Conservation (phyloP, 768 basidiomycete species). For the Suillus bovinus region DNA sequence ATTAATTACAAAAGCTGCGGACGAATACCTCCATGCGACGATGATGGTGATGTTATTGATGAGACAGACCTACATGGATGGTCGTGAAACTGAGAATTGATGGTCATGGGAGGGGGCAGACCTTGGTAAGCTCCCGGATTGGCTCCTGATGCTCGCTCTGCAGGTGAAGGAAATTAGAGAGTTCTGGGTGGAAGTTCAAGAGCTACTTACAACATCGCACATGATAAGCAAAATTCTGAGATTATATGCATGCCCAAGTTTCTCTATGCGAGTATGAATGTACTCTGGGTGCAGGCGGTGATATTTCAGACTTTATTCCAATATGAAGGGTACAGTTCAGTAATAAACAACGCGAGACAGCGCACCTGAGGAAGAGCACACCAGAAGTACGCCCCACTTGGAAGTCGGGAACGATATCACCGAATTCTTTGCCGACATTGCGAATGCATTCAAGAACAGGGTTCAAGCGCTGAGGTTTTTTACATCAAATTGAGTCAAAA, state of each 20-base stretch:
- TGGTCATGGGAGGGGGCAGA: constrained; percentile 23
- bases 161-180: constrained; percentile 1
- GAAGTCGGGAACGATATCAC: constrained; percentile 91
- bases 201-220: constrained; percentile 82
- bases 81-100: constrained; percentile 9
- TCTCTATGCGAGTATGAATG: constrained; percentile 87
- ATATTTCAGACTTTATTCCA: constrained; percentile 70
- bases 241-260: constrained; percentile 77
- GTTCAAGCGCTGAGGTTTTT: constrained; percentile 67
- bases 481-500: constrained; percentile 4
- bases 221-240: constrained; percentile 84
- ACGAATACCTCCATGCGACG: constrained; percentile 82
- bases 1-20: constrained; percentile 2
- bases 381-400: constrained; percentile 95
- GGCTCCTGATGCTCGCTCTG: constrained; percentile 90
- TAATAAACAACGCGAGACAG: not conserved
- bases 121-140: constrained; percentile 92
- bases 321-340: constrained; percentile 5
- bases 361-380: constrained; percentile 86
- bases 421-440: constrained; percentile 91
- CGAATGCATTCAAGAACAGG: constrained; percentile 84
- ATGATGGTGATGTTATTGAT: constrained; percentile 94
- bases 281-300: constrained; percentile 98
- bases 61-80: constrained; percentile 62
- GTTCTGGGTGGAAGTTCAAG: not conserved